Evolutionary conservation across 2,329 filamentous ascomycete genomes (phyloP), one percentile per base, ranked within the genome.

Genomic region (Dichotomopilus funicola): DNA sequence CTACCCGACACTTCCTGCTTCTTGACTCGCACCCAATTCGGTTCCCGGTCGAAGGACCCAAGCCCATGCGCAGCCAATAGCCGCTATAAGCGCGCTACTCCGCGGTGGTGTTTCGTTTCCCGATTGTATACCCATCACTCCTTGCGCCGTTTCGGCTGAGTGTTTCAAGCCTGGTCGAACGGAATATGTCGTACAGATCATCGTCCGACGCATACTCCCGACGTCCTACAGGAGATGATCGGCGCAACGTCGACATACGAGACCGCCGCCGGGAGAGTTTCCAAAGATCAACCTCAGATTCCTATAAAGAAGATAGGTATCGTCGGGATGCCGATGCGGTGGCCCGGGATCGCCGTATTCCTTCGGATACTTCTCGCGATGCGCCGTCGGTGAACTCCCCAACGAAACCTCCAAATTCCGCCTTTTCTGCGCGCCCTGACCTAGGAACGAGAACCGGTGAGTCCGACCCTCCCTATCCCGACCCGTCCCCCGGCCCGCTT

Each of bases 181-280:
- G 10, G 12, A 47, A 13, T 41, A 60, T 58, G 57, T 55, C 51
- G 41, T 43, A 59, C 51, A 55, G 55, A 47, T 45, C 60, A 13
- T 43, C 53, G n/a, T 27, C 19, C 19, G 51, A 61, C 46, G 49
- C 53, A 44, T 62, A 56, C 49, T 50, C 56, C 10, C 60, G 61
- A 27, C 63, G 61, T 35, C 59, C 62, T 13, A 51, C 44, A n/a
- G 45, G 41, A 11, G 59, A 60, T 36, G 56, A 61, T 41, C 59
- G 58, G 34, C 62, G 56, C n/a, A 37, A 34, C 27, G 19, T 47
- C 1, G 59, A 61, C 13, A 10, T n/a, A 9, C 47, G 51, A 27
- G 56, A 62, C 46, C 49, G 48, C 31, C 54, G 52, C 38, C 56
- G 44, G 4, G 53, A 58, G 19, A 56, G 50, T 36, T 54, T 54